Base-by-base conservation (phyloP, 2,329 filamentous ascomycete genomes). In the Colletotrichum sp. region DNA sequence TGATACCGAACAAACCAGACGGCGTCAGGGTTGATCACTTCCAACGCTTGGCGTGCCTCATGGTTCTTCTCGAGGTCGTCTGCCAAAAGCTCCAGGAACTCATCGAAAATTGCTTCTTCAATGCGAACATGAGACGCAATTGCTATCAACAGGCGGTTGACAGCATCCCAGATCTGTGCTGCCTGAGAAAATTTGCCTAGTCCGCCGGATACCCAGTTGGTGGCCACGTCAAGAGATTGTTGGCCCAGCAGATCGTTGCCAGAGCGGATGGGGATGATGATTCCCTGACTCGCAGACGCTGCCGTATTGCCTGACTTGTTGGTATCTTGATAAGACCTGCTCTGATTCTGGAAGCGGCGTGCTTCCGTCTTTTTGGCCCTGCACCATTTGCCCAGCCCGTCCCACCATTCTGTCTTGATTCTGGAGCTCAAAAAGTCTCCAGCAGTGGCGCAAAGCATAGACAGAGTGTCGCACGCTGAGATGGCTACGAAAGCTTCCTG, bases 371-470 rank as follows among this genome's bases (percentile, higher is more conserved):
- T 89, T 9, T 81, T 82, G 74, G 85, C 87, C 60, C 80, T 81
- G 77, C 86, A 90, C 89, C 87, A 93, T 70, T 81, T 83, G 15
- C 85, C 84, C 68, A 93, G 85, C 28, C 92, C 85, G 18, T 89
- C 86, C 68, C 84, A 86, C 93, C 94, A 98, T 74, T 95, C 93
- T 6, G 91, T 91, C 82, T 94, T 92, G 77, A 98, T 91, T 8
- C 97, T 89, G 1, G 91, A 92, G 39, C 90, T 88, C 85, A 99
- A 91, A 81, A 99, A 99, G 76, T 95, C 93, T 0, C 96, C 95
- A 0, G 95, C 95, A 63, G 91, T 88, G 72, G 87, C 86, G 81
- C 95, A 98, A 72, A 98, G 89, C 13, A 90, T 87, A 3, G 87
- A 87, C 5, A 99, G 87, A 1, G 95, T 91, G 16, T 92, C 89